phyloP scores from a whole-genome alignment of 768 basidiomycete species.

The Suillus discolor region DNA sequence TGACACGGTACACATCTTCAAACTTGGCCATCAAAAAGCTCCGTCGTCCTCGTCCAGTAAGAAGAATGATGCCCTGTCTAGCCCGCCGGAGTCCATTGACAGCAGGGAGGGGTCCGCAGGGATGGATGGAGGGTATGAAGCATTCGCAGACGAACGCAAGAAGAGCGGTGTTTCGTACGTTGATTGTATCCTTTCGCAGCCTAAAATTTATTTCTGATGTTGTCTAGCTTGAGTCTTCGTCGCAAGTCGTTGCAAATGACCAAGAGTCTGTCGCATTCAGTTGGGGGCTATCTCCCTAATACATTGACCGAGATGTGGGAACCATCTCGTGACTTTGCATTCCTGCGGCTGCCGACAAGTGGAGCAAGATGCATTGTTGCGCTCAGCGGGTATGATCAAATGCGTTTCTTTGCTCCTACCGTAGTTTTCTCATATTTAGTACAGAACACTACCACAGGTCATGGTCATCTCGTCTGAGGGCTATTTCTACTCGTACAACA shows the following conservation, averaged over 20 bases:
- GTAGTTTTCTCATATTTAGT: background rate
- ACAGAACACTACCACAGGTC: conserved; percentile 90
- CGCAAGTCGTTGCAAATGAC: conserved; percentile 76
- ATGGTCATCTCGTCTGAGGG: conserved; percentile 98
- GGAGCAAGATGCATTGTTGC: conserved; percentile 88
- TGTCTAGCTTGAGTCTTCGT: conserved; percentile 50
- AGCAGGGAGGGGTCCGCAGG: conserved; percentile 60
- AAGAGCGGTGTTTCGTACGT: conserved; percentile 59
- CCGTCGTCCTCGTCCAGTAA: conserved; percentile 1
- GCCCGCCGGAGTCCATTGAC: conserved; percentile 69
- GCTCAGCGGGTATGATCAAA: conserved; percentile 66
- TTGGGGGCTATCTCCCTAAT: conserved; percentile 86
- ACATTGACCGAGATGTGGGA: conserved; percentile 97
- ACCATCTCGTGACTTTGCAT: conserved; percentile 93
- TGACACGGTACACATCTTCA: conserved; percentile 97
- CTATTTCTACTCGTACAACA: conserved; percentile 93
- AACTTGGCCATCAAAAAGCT: conserved; percentile 51
- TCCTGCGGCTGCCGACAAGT: conserved; percentile 75
- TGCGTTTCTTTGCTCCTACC: background rate
- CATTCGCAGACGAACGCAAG: conserved; percentile 79
- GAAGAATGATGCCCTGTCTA: conserved; percentile 43
- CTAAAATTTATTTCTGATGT: conserved; percentile 3
- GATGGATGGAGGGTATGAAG: conserved; percentile 74
- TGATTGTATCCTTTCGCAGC: conserved; percentile 8
- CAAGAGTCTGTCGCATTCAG: conserved; percentile 71